Percentiles rank a stretch among this genome's conserved stretches.
Evolutionary conservation across 106 monocot genomes (phyloP).

Genomic region (Dendrobium catenatum): DNA sequence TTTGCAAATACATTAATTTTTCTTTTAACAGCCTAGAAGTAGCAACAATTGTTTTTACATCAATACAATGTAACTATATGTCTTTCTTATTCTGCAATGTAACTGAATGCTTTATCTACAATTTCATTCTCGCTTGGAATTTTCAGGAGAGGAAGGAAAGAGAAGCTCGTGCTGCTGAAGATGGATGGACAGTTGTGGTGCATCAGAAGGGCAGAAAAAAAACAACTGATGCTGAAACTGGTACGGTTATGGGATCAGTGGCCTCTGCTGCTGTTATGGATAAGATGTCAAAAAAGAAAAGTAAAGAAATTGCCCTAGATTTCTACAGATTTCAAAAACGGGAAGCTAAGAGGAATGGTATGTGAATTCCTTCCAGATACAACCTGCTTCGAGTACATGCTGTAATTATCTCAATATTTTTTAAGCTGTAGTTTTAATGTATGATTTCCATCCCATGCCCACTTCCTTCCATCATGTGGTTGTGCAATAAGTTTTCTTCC

Average conservation of each 20-base stretch:
- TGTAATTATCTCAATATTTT: too few relatives aligned
- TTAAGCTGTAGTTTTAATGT: too few relatives aligned
- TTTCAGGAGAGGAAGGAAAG: slow-evolving; percentile 76
- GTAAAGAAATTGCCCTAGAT: slow-evolving; percentile 49
- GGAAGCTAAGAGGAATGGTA: slow-evolving; percentile 78
- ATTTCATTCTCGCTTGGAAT: neutral
- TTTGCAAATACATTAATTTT: neutral
- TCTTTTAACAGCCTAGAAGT: neutral
- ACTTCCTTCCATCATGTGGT: too few relatives aligned
- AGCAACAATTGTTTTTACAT: neutral
- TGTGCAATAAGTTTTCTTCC: too few relatives aligned
- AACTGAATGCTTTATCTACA: neutral
- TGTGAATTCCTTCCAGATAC: neutral
- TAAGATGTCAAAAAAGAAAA: slow-evolving; percentile 69
- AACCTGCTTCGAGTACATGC: neutral
- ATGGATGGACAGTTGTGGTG: slow-evolving; percentile 81
- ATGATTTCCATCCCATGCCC: neutral
- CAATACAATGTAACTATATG: neutral
- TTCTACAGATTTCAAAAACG: slow-evolving; percentile 81
- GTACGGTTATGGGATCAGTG: slow-evolving; percentile 73
- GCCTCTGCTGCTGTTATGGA: slow-evolving; percentile 61
- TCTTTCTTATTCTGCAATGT: too few relatives aligned
- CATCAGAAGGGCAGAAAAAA: slow-evolving; percentile 95
- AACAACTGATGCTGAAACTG: slow-evolving; percentile 83
- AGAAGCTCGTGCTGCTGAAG: slow-evolving; percentile 66